Percentiles rank a stretch among this genome's conserved stretches.
These are phyloP conservation scores for Fusarium albosuccineum DNA, from an alignment of 2,329 filamentous ascomycete genomes.

Conservation along the genomic window DNA sequence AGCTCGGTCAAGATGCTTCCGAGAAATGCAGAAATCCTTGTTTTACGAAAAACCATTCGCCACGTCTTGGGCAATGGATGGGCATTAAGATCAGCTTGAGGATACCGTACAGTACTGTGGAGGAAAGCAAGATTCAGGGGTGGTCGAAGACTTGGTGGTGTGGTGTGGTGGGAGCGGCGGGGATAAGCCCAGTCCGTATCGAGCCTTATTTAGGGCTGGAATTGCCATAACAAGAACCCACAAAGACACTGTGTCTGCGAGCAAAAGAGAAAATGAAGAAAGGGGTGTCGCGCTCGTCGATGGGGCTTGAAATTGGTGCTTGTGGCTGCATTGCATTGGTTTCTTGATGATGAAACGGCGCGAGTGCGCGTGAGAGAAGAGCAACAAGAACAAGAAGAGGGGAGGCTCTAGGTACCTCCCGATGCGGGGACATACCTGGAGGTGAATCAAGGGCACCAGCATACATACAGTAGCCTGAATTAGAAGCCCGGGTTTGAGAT, in stretches of 20 bases:
- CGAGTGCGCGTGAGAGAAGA: neutral
- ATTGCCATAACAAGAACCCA: constrained; percentile 21
- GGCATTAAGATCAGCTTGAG: constrained; percentile 1
- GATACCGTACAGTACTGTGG: too few relatives aligned
- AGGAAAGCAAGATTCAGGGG: neutral
- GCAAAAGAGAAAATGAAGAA: neutral
- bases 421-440: neutral
- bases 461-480: neutral
- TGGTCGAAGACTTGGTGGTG: constrained; percentile 8
- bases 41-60: neutral
- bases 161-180: constrained; percentile 17
- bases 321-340: constrained; percentile 10
- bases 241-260: constrained; percentile 11
- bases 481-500: constrained; percentile 7
- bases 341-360: neutral
- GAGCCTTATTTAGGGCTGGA: constrained; percentile 33
- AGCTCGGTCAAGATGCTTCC: constrained; percentile 3
- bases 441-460: too few relatives aligned
- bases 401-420: neutral
- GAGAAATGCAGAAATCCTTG: neutral
- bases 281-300: constrained; percentile 11
- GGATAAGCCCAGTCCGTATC: constrained; percentile 22
- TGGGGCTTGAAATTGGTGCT: constrained; percentile 4
- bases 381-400: neutral
- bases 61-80: constrained; percentile 4